Evolutionary conservation across 192 early-diverging fungal species (phyloP), one percentile per base, ranked within the genome.

Genomic region (Rhizophagus clarus): DNA sequence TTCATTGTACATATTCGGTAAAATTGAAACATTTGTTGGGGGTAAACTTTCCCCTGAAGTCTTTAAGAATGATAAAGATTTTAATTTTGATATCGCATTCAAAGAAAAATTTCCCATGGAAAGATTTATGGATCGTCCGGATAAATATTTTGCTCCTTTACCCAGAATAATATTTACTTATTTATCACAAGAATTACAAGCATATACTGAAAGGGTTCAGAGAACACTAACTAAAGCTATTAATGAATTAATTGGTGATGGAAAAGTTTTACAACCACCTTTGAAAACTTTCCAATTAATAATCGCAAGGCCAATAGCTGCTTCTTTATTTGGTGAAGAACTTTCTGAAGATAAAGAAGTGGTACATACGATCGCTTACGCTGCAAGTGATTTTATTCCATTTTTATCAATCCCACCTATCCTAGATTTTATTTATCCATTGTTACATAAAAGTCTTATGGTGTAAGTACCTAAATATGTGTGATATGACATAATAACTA

Each of bases 1-100:
- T 22, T 72, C 71, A 15, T 40, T 72, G 15, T 72, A 72, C 7
- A 8, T 49, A n/a, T 72, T 72, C 24, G 40, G 71, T n/a, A 28
- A 49, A 72, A 12, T n/a, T 9, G 22, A 28, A 49, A 72, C 71
- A n/a, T 22, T 72, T 22, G 71, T 72, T 6, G 47, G 42, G 5
- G 29, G 34, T 26, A 31, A 26, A 26, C 29, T 37, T 34, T 26
- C 15, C 9, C 26, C 10, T 7, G 70, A 72, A 72, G 45, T 72
- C 11, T 37, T 72, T n/a, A 72, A 22, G 6, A 67, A 17, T 26
- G 17, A 72, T 10, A 28, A 28, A 40, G 34, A 42, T 37, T 72
- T 72, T 8, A 22, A 26, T 40, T 40, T 40, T 34, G 17, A 15
- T 6, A 37, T 26, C 6, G 70, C 70, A 4, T 47, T 26, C 10